Evolutionary conservation across 805 yeast genomes (phyloP).

Genomic region (Lachancea kluyveri): DNA sequence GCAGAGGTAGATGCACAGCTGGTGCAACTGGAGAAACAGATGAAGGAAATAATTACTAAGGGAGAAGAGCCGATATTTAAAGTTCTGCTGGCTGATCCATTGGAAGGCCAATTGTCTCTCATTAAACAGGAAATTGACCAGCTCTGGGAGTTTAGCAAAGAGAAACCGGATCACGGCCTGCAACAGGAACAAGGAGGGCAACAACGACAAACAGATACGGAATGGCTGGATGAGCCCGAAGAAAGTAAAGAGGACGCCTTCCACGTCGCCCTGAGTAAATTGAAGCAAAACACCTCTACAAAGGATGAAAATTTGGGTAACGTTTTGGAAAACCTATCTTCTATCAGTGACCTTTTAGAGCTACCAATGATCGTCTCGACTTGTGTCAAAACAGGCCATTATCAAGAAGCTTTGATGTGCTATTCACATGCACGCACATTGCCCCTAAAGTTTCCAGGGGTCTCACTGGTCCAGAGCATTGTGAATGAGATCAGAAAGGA

Average conservation of each 20-base stretch:
- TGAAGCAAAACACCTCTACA: constrained; percentile 15
- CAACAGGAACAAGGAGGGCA: neutral
- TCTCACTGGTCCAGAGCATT: constrained; percentile 25
- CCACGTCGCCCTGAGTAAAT: constrained; percentile 22
- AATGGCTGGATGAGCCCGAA: constrained; percentile 15
- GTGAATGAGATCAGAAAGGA: constrained; percentile 23
- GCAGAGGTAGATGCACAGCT: constrained; percentile 65
- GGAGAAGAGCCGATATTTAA: constrained; percentile 37
- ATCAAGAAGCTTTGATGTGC: constrained; percentile 83
- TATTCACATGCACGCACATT: constrained; percentile 68
- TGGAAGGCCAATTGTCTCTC: constrained; percentile 9
- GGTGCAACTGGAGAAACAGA: constrained; percentile 39
- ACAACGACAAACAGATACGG: constrained; percentile 1
- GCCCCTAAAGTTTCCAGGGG: constrained; percentile 55
- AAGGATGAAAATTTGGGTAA: constrained; percentile 26
- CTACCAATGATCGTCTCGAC: constrained; percentile 76
- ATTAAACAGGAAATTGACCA: constrained; percentile 21
- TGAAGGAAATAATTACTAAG: constrained; percentile 35
- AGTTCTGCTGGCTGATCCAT: constrained; percentile 32
- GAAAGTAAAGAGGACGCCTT: constrained; percentile 26
- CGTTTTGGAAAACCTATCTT: constrained; percentile 58
- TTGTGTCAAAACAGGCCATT: constrained; percentile 82
- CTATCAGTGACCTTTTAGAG: constrained; percentile 71
- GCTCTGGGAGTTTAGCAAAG: constrained; percentile 28
- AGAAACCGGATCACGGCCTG: constrained; percentile 10